These are phyloP conservation scores for Mycena floridula DNA, from an alignment of 768 basidiomycete genomes.

Conservation along the genomic window DNA sequence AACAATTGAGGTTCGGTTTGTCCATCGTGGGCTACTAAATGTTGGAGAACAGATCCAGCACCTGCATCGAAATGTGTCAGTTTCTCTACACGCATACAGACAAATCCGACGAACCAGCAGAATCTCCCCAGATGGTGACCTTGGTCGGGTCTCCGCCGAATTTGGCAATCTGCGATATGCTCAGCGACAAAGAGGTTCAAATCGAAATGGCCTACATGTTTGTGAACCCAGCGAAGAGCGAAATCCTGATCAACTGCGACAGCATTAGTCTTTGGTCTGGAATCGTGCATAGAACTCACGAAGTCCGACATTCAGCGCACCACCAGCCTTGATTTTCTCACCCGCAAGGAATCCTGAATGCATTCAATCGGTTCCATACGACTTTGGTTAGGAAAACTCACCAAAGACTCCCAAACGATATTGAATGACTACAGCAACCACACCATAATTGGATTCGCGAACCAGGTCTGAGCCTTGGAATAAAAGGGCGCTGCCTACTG, in stretches of 20 bases:
- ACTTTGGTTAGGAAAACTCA: neutral
- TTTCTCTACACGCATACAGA: too few species aligned
- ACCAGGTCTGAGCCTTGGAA: neutral
- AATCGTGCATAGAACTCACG: slow-evolving; percentile 10
- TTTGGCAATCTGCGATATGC: slow-evolving; percentile 9
- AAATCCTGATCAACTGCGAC: slow-evolving; percentile 20
- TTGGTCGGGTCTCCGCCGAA: slow-evolving; percentile 16
- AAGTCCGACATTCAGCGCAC: slow-evolving; percentile 24
- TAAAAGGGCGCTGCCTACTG: slow-evolving; percentile 1
- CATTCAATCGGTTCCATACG: neutral
- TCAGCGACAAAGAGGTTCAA: slow-evolving; percentile 7
- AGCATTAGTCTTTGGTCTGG: slow-evolving; percentile 1
- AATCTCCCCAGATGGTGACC: slow-evolving; percentile 19
- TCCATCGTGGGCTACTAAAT: slow-evolving; percentile 23
- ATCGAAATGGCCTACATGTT: slow-evolving; percentile 14
- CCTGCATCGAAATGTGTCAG: slow-evolving; percentile 9
- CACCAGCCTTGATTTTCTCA: slow-evolving; percentile 18
- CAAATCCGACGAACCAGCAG: slow-evolving; percentile 6
- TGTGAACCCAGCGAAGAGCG: slow-evolving; percentile 26
- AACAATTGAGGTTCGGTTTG: slow-evolving; percentile 27
- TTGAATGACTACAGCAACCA: slow-evolving; percentile 17
- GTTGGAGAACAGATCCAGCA: slow-evolving; percentile 28
- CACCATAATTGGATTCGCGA: slow-evolving; percentile 10
- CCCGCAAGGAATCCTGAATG: slow-evolving; percentile 24
- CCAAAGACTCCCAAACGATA: slow-evolving; percentile 25